These are phyloP conservation scores for Deakozyma indianensis DNA, from an alignment of 805 yeast genomes.

Conservation along the genomic window DNA sequence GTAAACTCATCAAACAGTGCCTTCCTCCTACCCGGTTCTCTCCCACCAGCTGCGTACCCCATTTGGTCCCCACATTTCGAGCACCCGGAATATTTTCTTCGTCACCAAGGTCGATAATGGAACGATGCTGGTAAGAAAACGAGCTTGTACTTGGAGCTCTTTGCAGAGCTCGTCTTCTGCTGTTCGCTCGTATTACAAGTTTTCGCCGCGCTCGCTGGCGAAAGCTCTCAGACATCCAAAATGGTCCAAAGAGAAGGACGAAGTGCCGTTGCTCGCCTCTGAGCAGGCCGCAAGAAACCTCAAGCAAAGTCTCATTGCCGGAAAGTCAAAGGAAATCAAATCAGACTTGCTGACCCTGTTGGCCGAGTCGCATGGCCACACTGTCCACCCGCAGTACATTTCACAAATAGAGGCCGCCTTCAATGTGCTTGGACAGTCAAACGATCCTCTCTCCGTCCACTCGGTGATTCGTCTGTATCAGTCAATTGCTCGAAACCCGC, in stretches of 20 bases:
- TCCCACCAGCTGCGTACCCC: too few species aligned
- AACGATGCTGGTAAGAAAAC: too few species aligned
- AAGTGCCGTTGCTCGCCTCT: too few species aligned
- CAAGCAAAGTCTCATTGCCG: background rate
- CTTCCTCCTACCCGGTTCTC: too few species aligned
- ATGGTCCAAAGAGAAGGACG: background rate
- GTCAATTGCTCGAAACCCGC: conserved; percentile 4
- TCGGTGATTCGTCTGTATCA: conserved; percentile 7
- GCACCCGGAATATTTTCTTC: too few species aligned
- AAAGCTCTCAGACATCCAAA: background rate
- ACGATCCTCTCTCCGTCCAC: background rate
- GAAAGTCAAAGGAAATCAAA: background rate
- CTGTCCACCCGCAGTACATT: background rate
- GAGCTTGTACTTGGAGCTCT: too few species aligned
- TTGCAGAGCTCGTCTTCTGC: too few species aligned
- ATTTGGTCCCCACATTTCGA: too few species aligned
- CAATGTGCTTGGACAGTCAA: background rate
- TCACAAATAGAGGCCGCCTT: background rate
- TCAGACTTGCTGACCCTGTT: background rate
- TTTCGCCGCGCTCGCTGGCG: background rate
- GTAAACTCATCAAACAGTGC: background rate
- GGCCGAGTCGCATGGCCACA: background rate
- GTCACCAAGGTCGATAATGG: too few species aligned
- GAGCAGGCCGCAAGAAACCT: background rate
- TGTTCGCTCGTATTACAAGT: background rate